phyloP scores from a whole-genome alignment of 1,284 basidiomycete genomes.

The Sparassis latifolia region DNA sequence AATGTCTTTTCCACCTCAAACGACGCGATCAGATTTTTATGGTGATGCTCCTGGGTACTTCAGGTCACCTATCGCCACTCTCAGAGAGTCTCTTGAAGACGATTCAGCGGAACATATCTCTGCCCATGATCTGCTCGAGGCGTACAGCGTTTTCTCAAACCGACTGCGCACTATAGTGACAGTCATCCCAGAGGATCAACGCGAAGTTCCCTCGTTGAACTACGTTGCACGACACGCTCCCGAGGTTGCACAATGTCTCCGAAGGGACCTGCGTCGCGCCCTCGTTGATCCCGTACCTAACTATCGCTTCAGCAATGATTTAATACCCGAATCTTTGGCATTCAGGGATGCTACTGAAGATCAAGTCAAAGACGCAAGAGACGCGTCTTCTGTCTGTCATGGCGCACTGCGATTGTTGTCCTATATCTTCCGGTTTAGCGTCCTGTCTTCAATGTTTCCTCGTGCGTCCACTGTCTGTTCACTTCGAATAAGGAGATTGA shows the following conservation, averaged over 20 bases:
- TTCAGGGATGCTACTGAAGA: slow-evolving; percentile 22
- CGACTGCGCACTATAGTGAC: slow-evolving; percentile 33
- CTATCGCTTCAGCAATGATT: not conserved
- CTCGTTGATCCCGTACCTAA: slow-evolving; percentile 30
- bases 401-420: slow-evolving; percentile 44
- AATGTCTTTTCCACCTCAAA: no score
- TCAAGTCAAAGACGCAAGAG: slow-evolving; percentile 33
- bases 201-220: slow-evolving; percentile 25
- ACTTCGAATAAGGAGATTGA: no score
- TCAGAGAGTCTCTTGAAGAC: slow-evolving; percentile 38
- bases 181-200: slow-evolving; percentile 13
- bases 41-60: slow-evolving; percentile 8
- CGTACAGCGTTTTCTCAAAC: slow-evolving; percentile 43
- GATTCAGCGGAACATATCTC: slow-evolving; percentile 26
- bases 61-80: slow-evolving; percentile 36
- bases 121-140: slow-evolving; percentile 47
- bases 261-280: slow-evolving; percentile 40
- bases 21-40: no score
- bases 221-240: slow-evolving; percentile 22
- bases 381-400: slow-evolving; percentile 39
- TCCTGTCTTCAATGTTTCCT: slow-evolving; percentile 38
- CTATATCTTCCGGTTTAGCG: slow-evolving; percentile 37
- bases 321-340: slow-evolving; percentile 10
- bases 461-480: slow-evolving; percentile 26
- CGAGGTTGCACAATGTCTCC: slow-evolving; percentile 33